These are phyloP conservation scores for Trichoderma koningiopsis DNA, from an alignment of 2,329 filamentous ascomycete genomes.

Conservation along the genomic window DNA sequence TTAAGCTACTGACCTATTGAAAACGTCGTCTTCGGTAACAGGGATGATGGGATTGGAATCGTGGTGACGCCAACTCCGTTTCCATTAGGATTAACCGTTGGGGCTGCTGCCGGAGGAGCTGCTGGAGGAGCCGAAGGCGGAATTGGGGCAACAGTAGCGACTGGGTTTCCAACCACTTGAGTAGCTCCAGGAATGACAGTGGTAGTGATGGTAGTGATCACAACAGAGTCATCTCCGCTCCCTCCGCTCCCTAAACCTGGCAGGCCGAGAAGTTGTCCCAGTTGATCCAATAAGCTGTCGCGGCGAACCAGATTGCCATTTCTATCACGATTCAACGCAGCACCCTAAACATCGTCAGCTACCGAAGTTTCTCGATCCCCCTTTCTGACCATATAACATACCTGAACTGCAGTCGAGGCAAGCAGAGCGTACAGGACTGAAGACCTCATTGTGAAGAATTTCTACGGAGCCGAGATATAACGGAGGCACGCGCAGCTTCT, in stretches of 20 bases:
- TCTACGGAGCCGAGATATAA: background rate
- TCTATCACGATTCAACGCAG: slow-evolving; percentile 16
- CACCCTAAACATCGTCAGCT: slow-evolving; percentile 18
- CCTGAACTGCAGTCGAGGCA: slow-evolving; percentile 29
- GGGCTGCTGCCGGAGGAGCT: background rate
- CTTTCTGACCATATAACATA: slow-evolving; percentile 17
- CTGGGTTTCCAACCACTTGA: background rate
- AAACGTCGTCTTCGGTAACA: slow-evolving; percentile 37
- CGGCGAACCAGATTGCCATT: slow-evolving; percentile 12
- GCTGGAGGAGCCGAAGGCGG: background rate
- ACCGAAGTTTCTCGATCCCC: background rate
- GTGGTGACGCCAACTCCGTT: slow-evolving; percentile 38
- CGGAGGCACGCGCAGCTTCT: background rate
- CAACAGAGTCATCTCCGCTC: background rate
- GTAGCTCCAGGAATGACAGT: slow-evolving; percentile 10
- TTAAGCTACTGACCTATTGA: background rate
- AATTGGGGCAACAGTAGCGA: background rate
- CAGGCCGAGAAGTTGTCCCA: slow-evolving; percentile 26
- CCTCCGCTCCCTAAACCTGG: slow-evolving; percentile 18
- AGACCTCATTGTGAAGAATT: slow-evolving; percentile 29
- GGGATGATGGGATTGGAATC: slow-evolving; percentile 34
- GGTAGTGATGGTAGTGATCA: slow-evolving; percentile 8
- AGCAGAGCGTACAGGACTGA: slow-evolving; percentile 29
- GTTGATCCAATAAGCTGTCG: slow-evolving; percentile 23
- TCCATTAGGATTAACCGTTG: slow-evolving; percentile 29